Evolutionary conservation across 176 grass and related monocot genomes (phyloP), one percentile per base, ranked within the genome.

Genomic region (Juncus effusus): DNA sequence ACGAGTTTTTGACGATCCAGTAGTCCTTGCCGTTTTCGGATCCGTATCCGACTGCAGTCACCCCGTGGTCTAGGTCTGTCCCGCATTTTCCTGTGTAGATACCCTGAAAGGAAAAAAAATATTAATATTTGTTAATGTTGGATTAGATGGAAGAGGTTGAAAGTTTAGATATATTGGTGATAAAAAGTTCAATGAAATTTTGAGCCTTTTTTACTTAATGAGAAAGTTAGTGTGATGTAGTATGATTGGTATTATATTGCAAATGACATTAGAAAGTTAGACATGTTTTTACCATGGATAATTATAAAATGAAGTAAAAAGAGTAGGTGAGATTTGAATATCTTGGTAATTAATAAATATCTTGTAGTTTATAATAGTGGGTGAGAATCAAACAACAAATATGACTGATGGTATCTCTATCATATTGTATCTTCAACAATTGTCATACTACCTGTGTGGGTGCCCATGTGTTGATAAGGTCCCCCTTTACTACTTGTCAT

Each of bases 1-100:
- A 96, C 1, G 91, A 96, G 81, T 96, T 96, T 74, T 70, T 96
- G 16, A 96, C 81, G 10, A 96, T 80, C 91, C 91, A 96, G 73
- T 90, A 96, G 76, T 83, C 84, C 76, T 85, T 78, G 51, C 87
- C 81, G 0, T 85, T 73, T 61, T 76, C 81, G 13, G 80, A 73
- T 57, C 91, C 91, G 2, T 87, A 96, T 3, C 91, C 87, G 5
- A 96, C 81, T 0, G 79, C 84, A 0, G 84, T 51, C n/a, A 96
- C 91, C 61, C 91, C 91, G 8, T 90, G 91, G 52, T 96, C 91
- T 8, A 90, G 65, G 0, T 62, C 61, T 36, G 84, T 96, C 58
- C 91, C 87, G n/a, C 91, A 96, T 2, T n/a, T 72, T 71, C 91
- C 91, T 0, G 81, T 83, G 72, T 90, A 96, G 73, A 96, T 78